Base-by-base conservation (phyloP, 2,329 filamentous ascomycete species). In the Zasmidium citrigriseum region DNA sequence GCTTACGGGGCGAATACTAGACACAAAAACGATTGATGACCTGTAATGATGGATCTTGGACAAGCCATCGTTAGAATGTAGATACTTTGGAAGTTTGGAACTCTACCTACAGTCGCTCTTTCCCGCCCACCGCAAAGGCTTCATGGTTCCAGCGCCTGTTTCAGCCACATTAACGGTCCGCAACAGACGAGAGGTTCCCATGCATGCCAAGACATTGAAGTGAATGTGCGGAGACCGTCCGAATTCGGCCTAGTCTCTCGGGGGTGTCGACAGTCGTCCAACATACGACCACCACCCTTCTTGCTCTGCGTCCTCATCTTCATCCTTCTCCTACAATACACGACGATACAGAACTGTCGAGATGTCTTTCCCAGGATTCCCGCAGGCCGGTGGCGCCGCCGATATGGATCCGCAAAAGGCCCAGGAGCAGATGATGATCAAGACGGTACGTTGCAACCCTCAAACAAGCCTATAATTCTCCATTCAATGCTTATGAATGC, bases 381-480 rank as follows among this genome's bases (percentile, higher is more conserved):
- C 56, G 18, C 56, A 57, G 10, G 56, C 51, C 34, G 58, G 54
- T 9, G 14, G 12, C 18, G 57, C 54, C 20, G 45, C 58, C 14
- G 65, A 61, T 38, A 60, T 68, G 52, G 68, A 71, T 44, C 64
- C 68, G 27, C 66, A 74, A 51, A 66, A 72, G 55, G 47, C 70
- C 52, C 77, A 82, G 66, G 77, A 80, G 67, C 73, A 76, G 68
- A 73, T 77, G 63, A 80, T 80, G 75, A 76, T 80, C 60, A 81
- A 79, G 70, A 69, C 70, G 62, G 77, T 80, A 70, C 54, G 72
- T 21, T 11, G 2, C 34, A n/a, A 41, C 5, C 34, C 34, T n/a
- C 7, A 41, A 5, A 23, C 51, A 27, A 2, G 4, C 2, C 21
- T 7, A 23, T 23, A 50, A 54, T 20, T 24, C 14, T 53, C 11